Percentiles rank a stretch among this genome's conserved stretches.
phyloP scores from a whole-genome alignment of 1,284 basidiomycete genomes.

The Pholiota adiposa region DNA sequence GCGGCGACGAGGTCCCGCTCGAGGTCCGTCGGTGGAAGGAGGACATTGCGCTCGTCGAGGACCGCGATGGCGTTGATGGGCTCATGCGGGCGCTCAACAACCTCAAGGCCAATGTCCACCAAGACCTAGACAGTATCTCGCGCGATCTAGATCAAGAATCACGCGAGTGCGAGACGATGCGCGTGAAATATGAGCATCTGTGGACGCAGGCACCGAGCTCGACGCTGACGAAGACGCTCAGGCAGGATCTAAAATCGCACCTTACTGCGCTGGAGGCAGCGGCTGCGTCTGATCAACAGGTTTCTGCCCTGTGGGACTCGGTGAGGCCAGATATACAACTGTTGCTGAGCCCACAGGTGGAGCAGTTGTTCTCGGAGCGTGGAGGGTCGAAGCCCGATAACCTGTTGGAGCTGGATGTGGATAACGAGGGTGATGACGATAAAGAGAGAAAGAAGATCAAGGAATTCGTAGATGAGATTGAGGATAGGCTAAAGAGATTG shows the following conservation, averaged over 20 bases:
- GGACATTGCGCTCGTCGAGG: constrained; percentile 73
- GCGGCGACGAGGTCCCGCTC: constrained; percentile 71
- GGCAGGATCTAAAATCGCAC: constrained; percentile 85
- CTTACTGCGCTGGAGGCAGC: constrained; percentile 80
- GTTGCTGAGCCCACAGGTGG: constrained; percentile 69
- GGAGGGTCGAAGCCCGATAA: constrained; percentile 50
- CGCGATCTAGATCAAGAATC: constrained; percentile 79
- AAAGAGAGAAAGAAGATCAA: constrained; percentile 72
- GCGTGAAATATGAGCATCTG: constrained; percentile 85
- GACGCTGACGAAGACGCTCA: constrained; percentile 69
- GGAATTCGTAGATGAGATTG: constrained; percentile 75
- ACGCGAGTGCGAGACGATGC: constrained; percentile 81
- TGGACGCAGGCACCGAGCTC: constrained; percentile 93
- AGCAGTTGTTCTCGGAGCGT: constrained; percentile 68
- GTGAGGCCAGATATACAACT: constrained; percentile 72
- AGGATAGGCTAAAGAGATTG: constrained; percentile 75
- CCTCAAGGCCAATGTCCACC: constrained; percentile 64
- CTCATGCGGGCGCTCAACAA: constrained; percentile 66
- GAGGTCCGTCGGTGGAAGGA: constrained; percentile 81
- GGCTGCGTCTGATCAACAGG: constrained; percentile 78
- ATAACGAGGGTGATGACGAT: constrained; percentile 63
- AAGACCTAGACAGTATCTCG: constrained; percentile 63
- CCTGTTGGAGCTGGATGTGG: constrained; percentile 75
- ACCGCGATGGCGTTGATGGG: constrained; percentile 64
- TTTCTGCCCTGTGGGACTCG: constrained; percentile 75